phyloP scores from a whole-genome alignment of 2,329 filamentous ascomycete species.

The Remersonia thermophila region DNA sequence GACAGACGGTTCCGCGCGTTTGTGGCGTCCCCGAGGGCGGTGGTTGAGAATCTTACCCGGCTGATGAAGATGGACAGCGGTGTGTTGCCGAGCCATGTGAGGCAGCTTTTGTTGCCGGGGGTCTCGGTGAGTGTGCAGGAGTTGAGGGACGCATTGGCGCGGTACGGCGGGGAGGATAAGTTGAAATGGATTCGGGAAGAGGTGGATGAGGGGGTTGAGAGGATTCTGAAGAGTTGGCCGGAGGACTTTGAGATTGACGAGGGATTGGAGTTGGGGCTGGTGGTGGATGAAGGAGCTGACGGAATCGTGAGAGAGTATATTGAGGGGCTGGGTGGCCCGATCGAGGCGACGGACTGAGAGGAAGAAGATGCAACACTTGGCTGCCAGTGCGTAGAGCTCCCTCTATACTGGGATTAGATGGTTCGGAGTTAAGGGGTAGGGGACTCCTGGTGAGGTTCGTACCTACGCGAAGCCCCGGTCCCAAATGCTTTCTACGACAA shows the following conservation, averaged over 20 bases:
- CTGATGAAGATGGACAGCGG: conserved; percentile 27
- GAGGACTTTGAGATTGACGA: conserved; percentile 41
- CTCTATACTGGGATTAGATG: no score
- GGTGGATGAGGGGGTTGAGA: conserved; percentile 39
- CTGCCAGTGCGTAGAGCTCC: no score
- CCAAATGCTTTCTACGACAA: no score
- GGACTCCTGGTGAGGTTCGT: no score
- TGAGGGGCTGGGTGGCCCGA: conserved; percentile 20
- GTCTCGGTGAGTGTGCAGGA: conserved; percentile 45
- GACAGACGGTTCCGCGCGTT: conserved; percentile 40
- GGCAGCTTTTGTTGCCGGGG: conserved; percentile 47
- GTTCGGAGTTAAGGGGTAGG: no score
- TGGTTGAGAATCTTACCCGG: conserved; percentile 41
- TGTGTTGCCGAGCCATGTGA: conserved; percentile 32
- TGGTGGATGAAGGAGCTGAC: conserved; percentile 39
- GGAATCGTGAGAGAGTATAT: conserved; percentile 44
- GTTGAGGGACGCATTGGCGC: conserved; percentile 45
- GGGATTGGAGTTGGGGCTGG: conserved; percentile 38
- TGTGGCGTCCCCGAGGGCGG: conserved; percentile 39
- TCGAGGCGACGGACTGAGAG: conserved; percentile 9
- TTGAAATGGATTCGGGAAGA: conserved; percentile 41
- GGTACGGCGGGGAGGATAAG: conserved; percentile 42
- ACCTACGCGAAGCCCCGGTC: no score
- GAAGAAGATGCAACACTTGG: no score
- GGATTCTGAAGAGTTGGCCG: conserved; percentile 49